Conservation (phyloP, 768 basidiomycete species). For the Gymnopilus junonius region DNA sequence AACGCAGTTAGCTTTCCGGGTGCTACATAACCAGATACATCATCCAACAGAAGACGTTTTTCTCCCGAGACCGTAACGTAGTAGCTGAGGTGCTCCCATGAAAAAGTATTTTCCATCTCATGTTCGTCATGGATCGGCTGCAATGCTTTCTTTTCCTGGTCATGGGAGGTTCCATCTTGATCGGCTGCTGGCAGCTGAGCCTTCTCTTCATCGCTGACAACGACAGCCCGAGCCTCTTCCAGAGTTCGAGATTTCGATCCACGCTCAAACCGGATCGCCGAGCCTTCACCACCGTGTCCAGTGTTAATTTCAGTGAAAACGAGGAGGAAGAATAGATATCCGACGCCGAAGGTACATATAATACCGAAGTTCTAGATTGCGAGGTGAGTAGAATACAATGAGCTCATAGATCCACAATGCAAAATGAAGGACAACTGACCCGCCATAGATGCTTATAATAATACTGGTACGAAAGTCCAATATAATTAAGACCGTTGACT, state of each 20-base stretch:
- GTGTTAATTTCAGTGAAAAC: slow-evolving; percentile 60
- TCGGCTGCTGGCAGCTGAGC: slow-evolving; percentile 4
- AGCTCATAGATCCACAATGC: background rate
- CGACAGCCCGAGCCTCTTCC: slow-evolving; percentile 33
- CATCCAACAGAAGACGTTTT: slow-evolving; percentile 58
- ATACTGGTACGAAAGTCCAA: slow-evolving; percentile 54
- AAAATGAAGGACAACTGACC: slow-evolving; percentile 32
- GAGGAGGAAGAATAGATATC: slow-evolving; percentile 61
- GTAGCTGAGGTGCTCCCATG: slow-evolving; percentile 78
- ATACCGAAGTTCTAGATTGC: slow-evolving; percentile 68
- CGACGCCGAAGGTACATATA: slow-evolving; percentile 63
- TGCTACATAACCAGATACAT: slow-evolving; percentile 79
- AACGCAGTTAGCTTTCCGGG: slow-evolving; percentile 82
- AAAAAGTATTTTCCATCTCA: slow-evolving; percentile 67
- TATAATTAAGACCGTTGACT: slow-evolving; percentile 64
- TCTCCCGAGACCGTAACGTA: slow-evolving; percentile 58
- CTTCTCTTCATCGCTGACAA: slow-evolving; percentile 40
- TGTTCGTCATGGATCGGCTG: slow-evolving; percentile 45
- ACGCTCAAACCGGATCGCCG: slow-evolving; percentile 69
- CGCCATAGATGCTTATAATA: slow-evolving; percentile 44
- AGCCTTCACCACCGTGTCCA: slow-evolving; percentile 36
- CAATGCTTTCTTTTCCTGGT: slow-evolving; percentile 33
- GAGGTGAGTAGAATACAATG: background rate
- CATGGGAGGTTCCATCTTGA: slow-evolving; percentile 13
- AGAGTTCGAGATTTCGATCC: slow-evolving; percentile 42